A percentile compares a stretch with the other conserved stretches of the same genome.
Evolutionary conservation across 495 filamentous ascomycete genomes (phyloP).

Genomic region (Sordaria brevicollis): DNA sequence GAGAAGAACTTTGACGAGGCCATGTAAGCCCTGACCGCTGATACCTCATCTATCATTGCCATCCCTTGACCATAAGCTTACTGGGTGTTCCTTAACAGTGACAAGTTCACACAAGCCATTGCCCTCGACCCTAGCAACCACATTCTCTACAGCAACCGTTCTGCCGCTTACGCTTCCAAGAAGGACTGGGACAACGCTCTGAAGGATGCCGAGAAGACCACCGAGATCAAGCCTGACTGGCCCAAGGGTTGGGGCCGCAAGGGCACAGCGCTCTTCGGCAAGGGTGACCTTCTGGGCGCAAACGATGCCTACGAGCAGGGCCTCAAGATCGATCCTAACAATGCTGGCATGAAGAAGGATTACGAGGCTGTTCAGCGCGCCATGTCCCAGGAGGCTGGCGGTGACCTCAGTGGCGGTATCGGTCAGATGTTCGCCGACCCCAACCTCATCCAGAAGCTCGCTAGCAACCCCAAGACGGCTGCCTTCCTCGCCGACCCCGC

Average conservation of each 20-base stretch:
- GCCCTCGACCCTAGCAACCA: slow-evolving; percentile 81
- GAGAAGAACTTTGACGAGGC: slow-evolving; percentile 94
- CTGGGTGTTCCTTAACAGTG: slow-evolving; percentile 37
- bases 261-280: slow-evolving; percentile 79
- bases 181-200: slow-evolving; percentile 76
- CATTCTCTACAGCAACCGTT: slow-evolving; percentile 95
- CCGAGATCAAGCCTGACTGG: slow-evolving; percentile 94
- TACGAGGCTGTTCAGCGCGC: slow-evolving; percentile 73
- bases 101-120: slow-evolving; percentile 91
- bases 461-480: slow-evolving; percentile 86
- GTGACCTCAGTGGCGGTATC: slow-evolving; percentile 62
- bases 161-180: slow-evolving; percentile 89
- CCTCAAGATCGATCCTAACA: slow-evolving; percentile 79
- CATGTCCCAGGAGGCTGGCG: slow-evolving; percentile 65
- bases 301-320: slow-evolving; percentile 86
- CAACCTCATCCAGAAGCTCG: slow-evolving; percentile 77
- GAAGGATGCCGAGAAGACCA: slow-evolving; percentile 84
- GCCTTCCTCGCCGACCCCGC: slow-evolving; percentile 67
- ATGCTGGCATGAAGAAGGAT: slow-evolving; percentile 86
- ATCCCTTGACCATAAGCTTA: background rate
- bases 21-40: slow-evolving; percentile 57
- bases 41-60: background rate
- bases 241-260: slow-evolving; percentile 91
- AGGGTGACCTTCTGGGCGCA: slow-evolving; percentile 74
- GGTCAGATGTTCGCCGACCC: slow-evolving; percentile 92